A percentile compares a stretch with the other conserved stretches of the same genome.
Conservation (phyloP, 1,284 basidiomycete genomes). For the Ganoderma boninense region DNA sequence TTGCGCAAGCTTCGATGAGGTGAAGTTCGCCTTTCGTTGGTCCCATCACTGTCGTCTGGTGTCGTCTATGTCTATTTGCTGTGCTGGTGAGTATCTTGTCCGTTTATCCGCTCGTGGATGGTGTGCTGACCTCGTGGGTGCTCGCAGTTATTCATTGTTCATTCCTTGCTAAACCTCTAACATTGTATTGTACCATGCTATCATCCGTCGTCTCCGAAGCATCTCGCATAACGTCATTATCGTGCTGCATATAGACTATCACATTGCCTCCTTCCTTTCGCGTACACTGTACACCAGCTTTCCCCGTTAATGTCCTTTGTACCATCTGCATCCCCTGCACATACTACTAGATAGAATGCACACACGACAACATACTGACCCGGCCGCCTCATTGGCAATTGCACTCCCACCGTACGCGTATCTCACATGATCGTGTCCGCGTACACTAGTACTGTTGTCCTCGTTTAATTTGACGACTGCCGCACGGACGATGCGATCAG, state of each 20-base stretch:
- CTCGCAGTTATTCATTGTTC: neutral
- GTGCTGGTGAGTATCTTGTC: neutral
- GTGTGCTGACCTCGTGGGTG: neutral
- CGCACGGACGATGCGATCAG: no score
- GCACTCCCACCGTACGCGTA: no score
- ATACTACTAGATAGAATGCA: neutral
- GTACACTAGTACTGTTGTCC: no score
- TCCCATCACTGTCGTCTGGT: no score
- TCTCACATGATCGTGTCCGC: no score
- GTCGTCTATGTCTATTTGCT: neutral
- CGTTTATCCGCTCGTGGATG: neutral
- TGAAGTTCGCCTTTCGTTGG: no score
- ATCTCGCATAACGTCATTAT: neutral
- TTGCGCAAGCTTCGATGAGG: constrained; percentile 31
- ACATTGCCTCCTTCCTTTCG: neutral
- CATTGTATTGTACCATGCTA: neutral
- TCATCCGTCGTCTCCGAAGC: neutral
- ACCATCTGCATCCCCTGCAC: neutral
- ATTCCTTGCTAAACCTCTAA: neutral
- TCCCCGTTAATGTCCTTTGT: neutral
- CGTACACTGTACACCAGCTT: neutral
- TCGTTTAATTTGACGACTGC: no score
- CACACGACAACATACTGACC: neutral
- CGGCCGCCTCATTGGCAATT: no score
- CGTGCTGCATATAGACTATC: neutral